Evolutionary conservation across 345 rosid species (phyloP).

Genomic region (Hibiscus tridactylites): DNA sequence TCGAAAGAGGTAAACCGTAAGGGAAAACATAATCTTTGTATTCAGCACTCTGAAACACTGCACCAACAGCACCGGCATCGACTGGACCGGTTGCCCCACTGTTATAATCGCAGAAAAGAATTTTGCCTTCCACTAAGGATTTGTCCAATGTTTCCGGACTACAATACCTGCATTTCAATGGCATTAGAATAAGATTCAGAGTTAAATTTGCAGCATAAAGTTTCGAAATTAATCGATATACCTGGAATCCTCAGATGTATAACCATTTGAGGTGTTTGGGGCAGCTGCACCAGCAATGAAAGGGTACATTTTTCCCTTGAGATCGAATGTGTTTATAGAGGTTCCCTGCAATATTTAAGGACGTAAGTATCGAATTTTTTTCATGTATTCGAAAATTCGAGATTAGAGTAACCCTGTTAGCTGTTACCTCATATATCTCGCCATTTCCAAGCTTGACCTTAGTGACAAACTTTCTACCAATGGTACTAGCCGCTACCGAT

Average conservation of each 20-base stretch:
- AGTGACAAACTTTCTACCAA: not conserved
- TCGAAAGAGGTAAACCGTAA: not conserved
- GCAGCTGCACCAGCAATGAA: slow-evolving; percentile 2
- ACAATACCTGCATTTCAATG: not conserved
- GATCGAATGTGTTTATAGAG: slow-evolving; percentile 6
- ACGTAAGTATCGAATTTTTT: no score
- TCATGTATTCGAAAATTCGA: no score
- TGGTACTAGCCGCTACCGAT: not conserved
- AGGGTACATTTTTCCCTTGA: not conserved
- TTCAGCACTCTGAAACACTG: not conserved
- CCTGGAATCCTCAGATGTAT: not conserved
- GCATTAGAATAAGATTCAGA: not conserved
- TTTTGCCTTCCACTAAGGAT: slow-evolving; percentile 2
- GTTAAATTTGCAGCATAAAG: not conserved
- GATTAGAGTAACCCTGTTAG: no score
- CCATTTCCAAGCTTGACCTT: not conserved
- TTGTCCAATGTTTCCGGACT: not conserved
- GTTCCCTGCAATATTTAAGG: not conserved
- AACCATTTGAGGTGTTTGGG: not conserved
- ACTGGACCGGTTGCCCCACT: not conserved
- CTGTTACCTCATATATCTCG: not conserved
- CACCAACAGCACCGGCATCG: not conserved
- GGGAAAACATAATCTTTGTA: not conserved
- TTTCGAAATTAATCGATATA: not conserved
- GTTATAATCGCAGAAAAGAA: not conserved